Conservation (phyloP, 2,329 filamentous ascomycete species). For the Stachybotrys echinatus region DNA sequence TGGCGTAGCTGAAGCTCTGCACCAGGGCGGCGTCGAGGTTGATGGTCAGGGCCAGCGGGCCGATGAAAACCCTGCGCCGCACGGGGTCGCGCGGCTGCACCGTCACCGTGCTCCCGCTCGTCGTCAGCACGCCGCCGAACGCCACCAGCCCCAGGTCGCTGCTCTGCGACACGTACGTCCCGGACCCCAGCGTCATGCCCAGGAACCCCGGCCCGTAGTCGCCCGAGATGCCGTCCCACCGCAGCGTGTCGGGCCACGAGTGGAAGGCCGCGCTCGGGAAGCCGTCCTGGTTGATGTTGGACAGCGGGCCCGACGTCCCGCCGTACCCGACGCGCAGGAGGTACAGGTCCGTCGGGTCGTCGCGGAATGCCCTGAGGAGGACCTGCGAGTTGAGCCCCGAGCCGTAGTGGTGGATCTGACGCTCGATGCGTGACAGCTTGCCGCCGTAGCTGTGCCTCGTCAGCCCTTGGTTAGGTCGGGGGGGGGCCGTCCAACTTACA, state of each 20-base stretch:
- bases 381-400: slow-evolving; percentile 49
- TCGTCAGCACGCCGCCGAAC: slow-evolving; percentile 37
- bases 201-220: slow-evolving; percentile 50
- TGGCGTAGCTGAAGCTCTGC: slow-evolving; percentile 24
- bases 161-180: slow-evolving; percentile 40
- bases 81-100: slow-evolving; percentile 39
- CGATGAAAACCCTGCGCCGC: slow-evolving; percentile 38
- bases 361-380: slow-evolving; percentile 41
- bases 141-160: slow-evolving; percentile 33
- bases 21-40: slow-evolving; percentile 37
- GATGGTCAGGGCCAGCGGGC: slow-evolving; percentile 31
- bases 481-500: too few species aligned
- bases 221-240: slow-evolving; percentile 48
- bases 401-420: slow-evolving; percentile 20
- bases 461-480: slow-evolving; percentile 2
- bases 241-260: slow-evolving; percentile 45
- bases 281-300: slow-evolving; percentile 46
- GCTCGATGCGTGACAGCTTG: slow-evolving; percentile 36
- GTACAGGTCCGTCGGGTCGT: slow-evolving; percentile 36
- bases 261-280: slow-evolving; percentile 51
- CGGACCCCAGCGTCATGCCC: slow-evolving; percentile 41
- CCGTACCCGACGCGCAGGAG: slow-evolving; percentile 46
- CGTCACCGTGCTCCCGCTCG: slow-evolving; percentile 8
- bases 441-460: slow-evolving; percentile 34
- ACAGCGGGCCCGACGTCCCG: slow-evolving; percentile 43